These are phyloP conservation scores for Danielia reshetovae DNA, from an alignment of 805 yeast genomes.

Conservation along the genomic window DNA sequence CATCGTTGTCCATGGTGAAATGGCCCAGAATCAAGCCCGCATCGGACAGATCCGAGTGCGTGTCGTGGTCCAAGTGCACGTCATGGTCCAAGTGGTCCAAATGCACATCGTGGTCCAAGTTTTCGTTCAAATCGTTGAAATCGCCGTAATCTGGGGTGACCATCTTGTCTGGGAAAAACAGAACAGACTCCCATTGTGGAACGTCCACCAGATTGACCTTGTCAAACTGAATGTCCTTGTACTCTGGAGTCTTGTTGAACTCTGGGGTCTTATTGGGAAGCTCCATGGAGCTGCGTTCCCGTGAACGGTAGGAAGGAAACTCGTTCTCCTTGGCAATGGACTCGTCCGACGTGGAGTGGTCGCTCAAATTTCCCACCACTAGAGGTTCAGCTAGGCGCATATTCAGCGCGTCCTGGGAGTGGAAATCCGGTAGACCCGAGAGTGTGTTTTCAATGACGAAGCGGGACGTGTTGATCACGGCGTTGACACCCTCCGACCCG, in stretches of 20 bases:
- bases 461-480: slow-evolving; percentile 10
- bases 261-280: neutral
- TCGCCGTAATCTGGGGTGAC: neutral
- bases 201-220: slow-evolving; percentile 10
- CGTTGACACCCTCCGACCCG: slow-evolving; percentile 2
- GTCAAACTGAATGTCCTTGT: slow-evolving; percentile 7
- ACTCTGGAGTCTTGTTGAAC: neutral
- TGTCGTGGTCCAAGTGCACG: neutral
- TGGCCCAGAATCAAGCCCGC: slow-evolving; percentile 14
- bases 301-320: neutral
- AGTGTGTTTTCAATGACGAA: slow-evolving; percentile 15
- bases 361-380: slow-evolving; percentile 10
- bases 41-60: slow-evolving; percentile 4
- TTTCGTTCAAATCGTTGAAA: neutral
- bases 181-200: slow-evolving; percentile 13
- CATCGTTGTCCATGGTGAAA: slow-evolving; percentile 13
- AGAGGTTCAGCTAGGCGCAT: slow-evolving; percentile 15
- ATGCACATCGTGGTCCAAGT: neutral
- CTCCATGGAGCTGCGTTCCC: slow-evolving; percentile 1
- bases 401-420: neutral
- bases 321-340: slow-evolving; percentile 12
- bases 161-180: slow-evolving; percentile 2
- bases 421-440: slow-evolving; percentile 13
- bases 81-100: neutral
- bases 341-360: slow-evolving; percentile 9